A percentile compares a stretch with the other conserved stretches of the same genome.
These are phyloP conservation scores for Aphanocladium album DNA, from an alignment of 2,329 filamentous ascomycete species.

Conservation along the genomic window DNA sequence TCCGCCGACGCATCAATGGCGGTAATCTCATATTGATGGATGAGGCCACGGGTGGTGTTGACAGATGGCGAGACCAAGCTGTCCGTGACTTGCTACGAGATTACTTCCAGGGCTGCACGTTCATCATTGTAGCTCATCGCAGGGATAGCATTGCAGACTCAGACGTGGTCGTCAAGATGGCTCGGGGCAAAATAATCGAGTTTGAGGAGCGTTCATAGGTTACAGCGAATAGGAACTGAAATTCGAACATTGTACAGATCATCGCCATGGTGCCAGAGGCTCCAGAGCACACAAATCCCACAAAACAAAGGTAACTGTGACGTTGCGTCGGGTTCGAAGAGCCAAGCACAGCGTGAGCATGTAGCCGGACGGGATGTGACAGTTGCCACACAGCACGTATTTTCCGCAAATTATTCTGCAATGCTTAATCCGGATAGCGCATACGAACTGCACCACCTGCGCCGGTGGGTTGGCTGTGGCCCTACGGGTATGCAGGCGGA, in stretches of 20 bases:
- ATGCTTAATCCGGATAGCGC: not conserved
- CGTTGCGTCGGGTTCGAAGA: not conserved
- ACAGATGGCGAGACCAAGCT: not conserved
- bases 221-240: no score
- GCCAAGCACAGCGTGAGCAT: not conserved
- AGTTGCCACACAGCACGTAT: not conserved
- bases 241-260: no score
- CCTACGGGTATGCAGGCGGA: not conserved
- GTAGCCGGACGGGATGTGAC: not conserved
- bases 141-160: not conserved
- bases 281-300: no score
- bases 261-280: no score
- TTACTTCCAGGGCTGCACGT: not conserved
- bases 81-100: not conserved
- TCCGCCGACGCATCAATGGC: not conserved
- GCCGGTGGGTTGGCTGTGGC: not conserved
- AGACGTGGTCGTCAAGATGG: not conserved
- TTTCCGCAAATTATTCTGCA: not conserved
- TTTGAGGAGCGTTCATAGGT: no score
- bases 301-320: no score
- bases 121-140: conserved; percentile 1
- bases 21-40: not conserved
- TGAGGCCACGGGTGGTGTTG: not conserved
- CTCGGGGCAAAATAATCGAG: no score
- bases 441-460: not conserved